Evolutionary conservation across 805 yeast genomes (phyloP).

Genomic region (Candida ovalis): DNA sequence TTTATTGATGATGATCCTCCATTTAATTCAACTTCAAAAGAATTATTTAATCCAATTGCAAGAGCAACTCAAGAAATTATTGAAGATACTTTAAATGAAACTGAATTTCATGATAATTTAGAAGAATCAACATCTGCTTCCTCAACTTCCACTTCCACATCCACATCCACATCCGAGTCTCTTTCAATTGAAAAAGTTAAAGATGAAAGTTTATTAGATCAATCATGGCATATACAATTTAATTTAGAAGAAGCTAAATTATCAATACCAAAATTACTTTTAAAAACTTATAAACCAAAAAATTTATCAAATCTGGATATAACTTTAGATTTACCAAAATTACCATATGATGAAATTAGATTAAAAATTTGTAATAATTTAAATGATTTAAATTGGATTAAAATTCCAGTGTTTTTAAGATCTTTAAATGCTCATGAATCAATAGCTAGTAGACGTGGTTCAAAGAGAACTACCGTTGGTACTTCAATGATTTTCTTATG

Average conservation of each 20-base stretch:
- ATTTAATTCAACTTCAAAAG: conserved; percentile 2
- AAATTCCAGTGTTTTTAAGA: conserved; percentile 68
- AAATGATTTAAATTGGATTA: conserved; percentile 68
- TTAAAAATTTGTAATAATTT: conserved; percentile 45
- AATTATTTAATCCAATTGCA: conserved; percentile 17
- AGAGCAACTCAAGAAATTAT: conserved; percentile 26
- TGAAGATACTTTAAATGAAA: conserved; percentile 22
- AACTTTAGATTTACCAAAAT: conserved; percentile 12
- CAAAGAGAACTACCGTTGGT: conserved; percentile 47
- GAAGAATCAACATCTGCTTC: neutral
- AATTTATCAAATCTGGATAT: conserved; percentile 8
- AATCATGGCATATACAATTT: conserved; percentile 1
- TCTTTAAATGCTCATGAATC: conserved; percentile 83
- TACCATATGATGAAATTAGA: conserved; percentile 24
- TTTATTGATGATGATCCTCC: neutral
- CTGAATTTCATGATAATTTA: neutral
- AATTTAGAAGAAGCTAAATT: conserved; percentile 2
- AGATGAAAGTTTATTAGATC: neutral
- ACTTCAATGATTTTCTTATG: conserved; percentile 50
- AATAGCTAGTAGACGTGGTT: conserved; percentile 74
- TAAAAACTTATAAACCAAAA: neutral
- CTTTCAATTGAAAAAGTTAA: neutral
- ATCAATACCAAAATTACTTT: neutral
- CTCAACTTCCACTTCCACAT: neutral
- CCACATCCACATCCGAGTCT: too few species aligned